A percentile compares a stretch with the other conserved stretches of the same genome.
These are phyloP conservation scores for Paramecium bursaria DNA, from an alignment of 73 alveolate genomes.

Conservation along the genomic window DNA sequence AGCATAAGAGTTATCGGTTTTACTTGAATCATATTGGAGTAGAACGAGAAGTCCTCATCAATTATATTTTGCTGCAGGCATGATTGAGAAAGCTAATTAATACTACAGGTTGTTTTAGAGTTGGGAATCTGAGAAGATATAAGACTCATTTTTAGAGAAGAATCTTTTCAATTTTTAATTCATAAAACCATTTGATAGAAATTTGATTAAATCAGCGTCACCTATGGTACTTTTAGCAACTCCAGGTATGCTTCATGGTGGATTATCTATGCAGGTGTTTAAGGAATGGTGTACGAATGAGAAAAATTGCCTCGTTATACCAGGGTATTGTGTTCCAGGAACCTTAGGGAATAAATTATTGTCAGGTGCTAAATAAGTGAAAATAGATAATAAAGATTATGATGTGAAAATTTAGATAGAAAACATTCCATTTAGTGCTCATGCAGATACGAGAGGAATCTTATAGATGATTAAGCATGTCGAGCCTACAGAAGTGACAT, in stretches of 20 bases:
- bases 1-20: constrained; percentile 98
- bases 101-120: constrained; percentile 59
- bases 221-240: constrained; percentile 99
- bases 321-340: constrained; percentile 99
- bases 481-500: constrained; percentile 28
- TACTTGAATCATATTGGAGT: constrained; percentile 97
- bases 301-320: constrained; percentile 94
- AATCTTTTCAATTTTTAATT: constrained; percentile 96
- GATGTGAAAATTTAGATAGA: constrained; percentile 90
- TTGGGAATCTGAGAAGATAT: constrained; percentile 63
- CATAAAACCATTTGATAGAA: constrained; percentile 92
- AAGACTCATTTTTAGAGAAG: constrained; percentile 73
- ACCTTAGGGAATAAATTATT: constrained; percentile 87
- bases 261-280: constrained; percentile 90
- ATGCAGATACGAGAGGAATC: constrained; percentile 98
- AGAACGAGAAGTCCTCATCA: constrained; percentile 91
- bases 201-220: constrained; percentile 77
- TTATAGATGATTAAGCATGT: constrained; percentile 79
- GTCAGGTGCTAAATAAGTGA: constrained; percentile 87
- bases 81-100: constrained; percentile 79
- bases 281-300: constrained; percentile 96
- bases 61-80: constrained; percentile 94
- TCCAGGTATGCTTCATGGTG: constrained; percentile 99
- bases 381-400: constrained; percentile 87
- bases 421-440: constrained; percentile 97